These are phyloP conservation scores for Chrysochromulina tobinii DNA, from an alignment of 78 protist genomes.

Conservation along the genomic window DNA sequence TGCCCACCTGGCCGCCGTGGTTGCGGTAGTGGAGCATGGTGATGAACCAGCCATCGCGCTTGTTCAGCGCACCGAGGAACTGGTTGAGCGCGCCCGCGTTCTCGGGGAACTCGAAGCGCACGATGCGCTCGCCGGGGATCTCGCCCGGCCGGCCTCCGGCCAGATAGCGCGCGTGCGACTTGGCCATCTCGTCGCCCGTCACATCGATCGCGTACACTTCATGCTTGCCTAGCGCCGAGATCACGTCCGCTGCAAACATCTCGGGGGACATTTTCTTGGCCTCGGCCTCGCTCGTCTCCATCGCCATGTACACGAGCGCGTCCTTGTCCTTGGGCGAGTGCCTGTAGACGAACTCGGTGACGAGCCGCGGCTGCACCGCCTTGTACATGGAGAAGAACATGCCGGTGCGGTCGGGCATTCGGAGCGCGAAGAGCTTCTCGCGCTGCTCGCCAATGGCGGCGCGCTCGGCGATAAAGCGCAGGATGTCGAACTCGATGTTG, in stretches of 20 bases:
- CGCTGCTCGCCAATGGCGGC: constrained; percentile 31
- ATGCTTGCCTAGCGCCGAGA: not conserved
- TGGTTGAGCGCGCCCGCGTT: constrained; percentile 28
- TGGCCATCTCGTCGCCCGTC: constrained; percentile 60
- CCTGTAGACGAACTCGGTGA: constrained; percentile 66
- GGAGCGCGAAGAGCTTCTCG: constrained; percentile 24
- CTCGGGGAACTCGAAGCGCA: constrained; percentile 65
- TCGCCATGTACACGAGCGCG: constrained; percentile 42
- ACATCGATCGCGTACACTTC: constrained; percentile 21
- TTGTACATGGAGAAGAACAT: constrained; percentile 14
- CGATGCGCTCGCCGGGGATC: constrained; percentile 26
- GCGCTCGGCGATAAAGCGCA: constrained; percentile 65
- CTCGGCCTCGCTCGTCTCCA: not conserved
- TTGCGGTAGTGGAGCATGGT: constrained; percentile 44
- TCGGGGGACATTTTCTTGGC: not conserved
- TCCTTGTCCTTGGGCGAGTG: not conserved
- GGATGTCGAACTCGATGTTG: constrained; percentile 52
- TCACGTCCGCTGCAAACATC: not conserved
- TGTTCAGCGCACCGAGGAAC: constrained; percentile 21
- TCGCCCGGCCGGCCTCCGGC: constrained; percentile 31
- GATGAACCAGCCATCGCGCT: not conserved
- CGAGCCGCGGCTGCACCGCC: constrained; percentile 25
- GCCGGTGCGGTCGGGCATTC: constrained; percentile 50
- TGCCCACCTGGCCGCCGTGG: constrained; percentile 38
- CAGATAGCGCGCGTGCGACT: constrained; percentile 55